Evolutionary conservation across 768 basidiomycete genomes (phyloP).

Genomic region (Lentinula guzmanii): DNA sequence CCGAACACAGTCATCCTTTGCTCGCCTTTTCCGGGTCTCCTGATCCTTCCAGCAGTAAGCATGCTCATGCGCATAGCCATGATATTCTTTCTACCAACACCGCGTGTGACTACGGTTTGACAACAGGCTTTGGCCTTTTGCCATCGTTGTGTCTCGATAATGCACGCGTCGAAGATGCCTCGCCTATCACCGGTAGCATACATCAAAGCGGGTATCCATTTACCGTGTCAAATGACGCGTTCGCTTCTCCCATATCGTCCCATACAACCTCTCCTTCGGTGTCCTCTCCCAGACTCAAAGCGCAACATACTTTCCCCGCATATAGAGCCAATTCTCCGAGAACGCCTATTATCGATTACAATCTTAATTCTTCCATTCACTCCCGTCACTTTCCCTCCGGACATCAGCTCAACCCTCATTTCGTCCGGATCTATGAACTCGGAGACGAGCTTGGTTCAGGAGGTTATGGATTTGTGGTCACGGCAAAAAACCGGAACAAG

Average conservation of each 20-base stretch:
- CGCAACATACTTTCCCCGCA: constrained; percentile 1
- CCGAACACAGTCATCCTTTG: constrained; percentile 21
- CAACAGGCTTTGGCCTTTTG: neutral
- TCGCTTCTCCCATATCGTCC: neutral
- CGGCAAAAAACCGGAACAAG: constrained; percentile 57
- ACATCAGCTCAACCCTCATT: constrained; percentile 55
- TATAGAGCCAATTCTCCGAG: neutral
- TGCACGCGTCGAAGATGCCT: neutral
- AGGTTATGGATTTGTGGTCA: constrained; percentile 95
- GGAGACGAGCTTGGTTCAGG: constrained; percentile 83
- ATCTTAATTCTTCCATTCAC: constrained; percentile 22
- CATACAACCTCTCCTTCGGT: neutral
- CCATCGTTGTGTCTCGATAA: neutral
- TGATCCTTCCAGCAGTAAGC: neutral
- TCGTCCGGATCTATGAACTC: constrained; percentile 54
- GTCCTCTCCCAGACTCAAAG: neutral
- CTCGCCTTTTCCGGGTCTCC: constrained; percentile 8
- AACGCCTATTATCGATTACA: constrained; percentile 4
- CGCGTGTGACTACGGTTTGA: neutral
- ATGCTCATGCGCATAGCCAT: constrained; percentile 1
- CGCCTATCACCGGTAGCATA: neutral
- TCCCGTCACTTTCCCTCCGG: constrained; percentile 53
- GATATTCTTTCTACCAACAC: neutral
- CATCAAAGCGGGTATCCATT: neutral
- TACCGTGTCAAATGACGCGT: neutral